Evolutionary conservation across 306 rosid genomes (phyloP).

Genomic region (Vicia villosa): DNA sequence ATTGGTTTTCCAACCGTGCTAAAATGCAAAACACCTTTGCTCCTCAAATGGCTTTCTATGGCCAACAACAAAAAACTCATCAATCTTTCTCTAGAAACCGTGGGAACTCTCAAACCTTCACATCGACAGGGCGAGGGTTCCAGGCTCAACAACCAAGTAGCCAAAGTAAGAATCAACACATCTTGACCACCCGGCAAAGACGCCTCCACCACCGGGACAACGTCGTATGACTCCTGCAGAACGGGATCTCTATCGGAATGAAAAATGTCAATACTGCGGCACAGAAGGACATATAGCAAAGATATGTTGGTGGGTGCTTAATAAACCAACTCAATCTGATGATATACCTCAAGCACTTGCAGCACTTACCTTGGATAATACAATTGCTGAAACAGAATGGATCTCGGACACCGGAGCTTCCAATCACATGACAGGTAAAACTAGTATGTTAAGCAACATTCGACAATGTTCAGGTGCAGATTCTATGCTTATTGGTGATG

Average conservation of each 20-base stretch:
- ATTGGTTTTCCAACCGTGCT: not conserved
- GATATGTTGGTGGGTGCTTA: not conserved
- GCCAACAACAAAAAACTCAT: not conserved
- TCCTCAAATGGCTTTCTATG: not conserved
- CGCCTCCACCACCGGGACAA: not conserved
- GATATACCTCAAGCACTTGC: slow-evolving; percentile 1
- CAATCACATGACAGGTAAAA: not conserved
- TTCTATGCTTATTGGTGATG: slow-evolving; percentile 9
- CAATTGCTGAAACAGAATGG: slow-evolving; percentile 3
- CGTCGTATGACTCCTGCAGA: not conserved
- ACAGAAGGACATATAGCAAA: not conserved
- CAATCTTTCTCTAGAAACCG: no score
- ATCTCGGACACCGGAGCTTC: not conserved
- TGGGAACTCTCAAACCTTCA: no score
- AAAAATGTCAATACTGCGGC: not conserved
- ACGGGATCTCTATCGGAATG: not conserved
- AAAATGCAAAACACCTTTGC: not conserved
- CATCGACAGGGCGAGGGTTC: no score
- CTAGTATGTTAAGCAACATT: not conserved
- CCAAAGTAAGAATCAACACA: not conserved
- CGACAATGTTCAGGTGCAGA: not conserved
- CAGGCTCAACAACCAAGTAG: not conserved
- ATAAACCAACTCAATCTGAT: not conserved
- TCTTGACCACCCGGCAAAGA: not conserved
- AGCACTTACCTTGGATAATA: slow-evolving; percentile 2